A percentile compares a stretch with the other conserved stretches of the same genome.
These are phyloP conservation scores for Heracleum sosnowskyi DNA, from an alignment of 129 eudicot species.

Conservation along the genomic window DNA sequence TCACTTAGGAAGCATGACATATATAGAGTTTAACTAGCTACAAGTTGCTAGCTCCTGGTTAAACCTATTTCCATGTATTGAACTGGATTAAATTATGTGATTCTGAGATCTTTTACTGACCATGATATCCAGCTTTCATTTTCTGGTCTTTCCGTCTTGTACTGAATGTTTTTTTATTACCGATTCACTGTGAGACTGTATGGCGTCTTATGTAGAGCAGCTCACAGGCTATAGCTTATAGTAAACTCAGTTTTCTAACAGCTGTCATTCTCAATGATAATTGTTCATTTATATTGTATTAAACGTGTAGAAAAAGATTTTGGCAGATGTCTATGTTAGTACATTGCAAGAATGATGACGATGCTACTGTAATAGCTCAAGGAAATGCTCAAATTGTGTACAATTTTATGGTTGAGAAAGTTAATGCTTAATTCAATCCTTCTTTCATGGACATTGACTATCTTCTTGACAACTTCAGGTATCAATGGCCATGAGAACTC, in stretches of 20 bases:
- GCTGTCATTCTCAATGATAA: neutral
- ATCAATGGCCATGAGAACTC: constrained; percentile 97
- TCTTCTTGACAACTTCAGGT: constrained; percentile 40
- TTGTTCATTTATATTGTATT: neutral
- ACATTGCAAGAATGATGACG: neutral
- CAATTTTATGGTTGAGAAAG: neutral
- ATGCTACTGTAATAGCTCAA: neutral
- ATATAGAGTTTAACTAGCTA: neutral
- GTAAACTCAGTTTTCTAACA: neutral
- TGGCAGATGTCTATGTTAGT: neutral
- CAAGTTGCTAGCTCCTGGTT: neutral
- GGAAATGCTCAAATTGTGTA: neutral
- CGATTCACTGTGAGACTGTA: neutral
- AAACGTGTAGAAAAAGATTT: too few species aligned
- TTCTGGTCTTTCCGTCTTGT: neutral
- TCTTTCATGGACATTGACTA: neutral
- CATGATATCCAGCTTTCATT: neutral
- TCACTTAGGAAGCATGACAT: neutral
- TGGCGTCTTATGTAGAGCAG: neutral
- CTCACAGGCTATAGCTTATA: neutral
- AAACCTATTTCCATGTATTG: neutral
- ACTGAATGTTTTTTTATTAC: neutral
- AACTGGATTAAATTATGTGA: neutral
- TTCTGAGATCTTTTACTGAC: neutral
- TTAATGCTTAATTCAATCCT: neutral